Evolutionary conservation across 2,329 filamentous ascomycete species (phyloP).

Genomic region (Ophiostoma tasmaniense): DNA sequence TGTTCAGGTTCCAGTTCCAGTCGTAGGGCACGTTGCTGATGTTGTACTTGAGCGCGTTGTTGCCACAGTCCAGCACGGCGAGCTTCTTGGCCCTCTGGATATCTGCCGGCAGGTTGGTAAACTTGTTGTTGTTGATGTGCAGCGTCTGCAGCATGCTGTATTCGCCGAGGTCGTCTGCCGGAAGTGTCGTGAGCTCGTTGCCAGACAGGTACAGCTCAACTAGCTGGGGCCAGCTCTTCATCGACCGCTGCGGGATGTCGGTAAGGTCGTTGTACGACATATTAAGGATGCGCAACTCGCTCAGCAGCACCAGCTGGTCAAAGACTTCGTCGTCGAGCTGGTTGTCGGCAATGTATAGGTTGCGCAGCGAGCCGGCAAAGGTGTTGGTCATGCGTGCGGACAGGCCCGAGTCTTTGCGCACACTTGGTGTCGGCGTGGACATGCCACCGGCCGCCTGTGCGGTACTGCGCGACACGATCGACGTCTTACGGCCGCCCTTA

Average conservation of each 20-base stretch:
- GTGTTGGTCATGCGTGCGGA: slow-evolving; percentile 74
- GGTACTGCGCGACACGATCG: slow-evolving; percentile 60
- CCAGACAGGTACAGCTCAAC: slow-evolving; percentile 91
- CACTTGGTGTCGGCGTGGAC: slow-evolving; percentile 43
- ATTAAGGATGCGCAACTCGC: slow-evolving; percentile 81
- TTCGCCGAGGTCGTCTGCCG: slow-evolving; percentile 89
- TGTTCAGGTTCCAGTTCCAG: slow-evolving; percentile 99
- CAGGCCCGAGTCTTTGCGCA: slow-evolving; percentile 81
- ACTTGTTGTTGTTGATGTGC: slow-evolving; percentile 96
- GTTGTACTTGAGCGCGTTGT: slow-evolving; percentile 95
- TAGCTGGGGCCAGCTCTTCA: slow-evolving; percentile 82
- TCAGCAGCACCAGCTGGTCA: slow-evolving; percentile 74
- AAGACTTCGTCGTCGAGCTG: slow-evolving; percentile 91
- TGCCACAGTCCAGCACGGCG: slow-evolving; percentile 85
- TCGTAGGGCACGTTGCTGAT: slow-evolving; percentile 98
- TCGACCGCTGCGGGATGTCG: slow-evolving; percentile 80
- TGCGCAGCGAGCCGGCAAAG: slow-evolving; percentile 76
- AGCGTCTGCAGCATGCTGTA: slow-evolving; percentile 78
- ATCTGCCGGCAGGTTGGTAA: slow-evolving; percentile 91
- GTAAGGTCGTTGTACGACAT: slow-evolving; percentile 91
- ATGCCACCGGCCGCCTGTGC: slow-evolving; percentile 25
- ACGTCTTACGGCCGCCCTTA: slow-evolving; percentile 75
- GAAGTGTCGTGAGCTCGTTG: slow-evolving; percentile 84
- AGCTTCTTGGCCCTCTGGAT: slow-evolving; percentile 90
- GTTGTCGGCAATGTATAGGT: slow-evolving; percentile 88